A percentile compares a stretch with the other conserved stretches of the same genome.
Evolutionary conservation across 192 early-diverging fungal species (phyloP).

Genomic region (Tieghemiomyces parasiticus): DNA sequence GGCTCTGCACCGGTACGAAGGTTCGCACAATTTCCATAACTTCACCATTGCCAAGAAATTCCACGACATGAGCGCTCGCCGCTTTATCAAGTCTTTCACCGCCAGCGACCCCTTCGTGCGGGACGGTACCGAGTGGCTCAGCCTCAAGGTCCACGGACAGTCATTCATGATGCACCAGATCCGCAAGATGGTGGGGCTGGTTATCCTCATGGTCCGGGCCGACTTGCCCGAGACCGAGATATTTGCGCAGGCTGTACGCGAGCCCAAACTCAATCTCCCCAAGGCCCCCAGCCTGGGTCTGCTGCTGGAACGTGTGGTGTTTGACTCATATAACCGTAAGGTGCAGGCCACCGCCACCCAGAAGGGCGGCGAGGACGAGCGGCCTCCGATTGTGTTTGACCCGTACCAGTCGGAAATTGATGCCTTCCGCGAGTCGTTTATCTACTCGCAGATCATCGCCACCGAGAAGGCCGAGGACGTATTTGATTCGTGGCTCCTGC

Average conservation of each 20-base stretch:
- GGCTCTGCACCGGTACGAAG: conserved; percentile 54
- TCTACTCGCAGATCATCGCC: conserved; percentile 64
- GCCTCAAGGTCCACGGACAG: conserved; percentile 84
- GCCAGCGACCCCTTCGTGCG: conserved; percentile 50
- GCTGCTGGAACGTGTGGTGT: conserved; percentile 67
- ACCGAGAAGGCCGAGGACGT: conserved; percentile 49
- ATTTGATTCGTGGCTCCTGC: conserved; percentile 34
- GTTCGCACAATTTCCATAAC: conserved; percentile 92
- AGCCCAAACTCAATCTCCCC: conserved; percentile 77
- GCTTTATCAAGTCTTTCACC: conserved; percentile 78
- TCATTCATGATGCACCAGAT: conserved; percentile 99
- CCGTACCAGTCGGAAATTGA: conserved; percentile 54
- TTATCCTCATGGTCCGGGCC: conserved; percentile 65
- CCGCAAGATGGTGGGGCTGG: conserved; percentile 95
- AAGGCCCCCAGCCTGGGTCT: conserved; percentile 89
- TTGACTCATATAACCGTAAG: conserved; percentile 48
- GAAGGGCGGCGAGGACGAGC: conserved; percentile 15
- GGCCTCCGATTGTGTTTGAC: conserved; percentile 36
- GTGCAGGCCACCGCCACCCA: conserved; percentile 11
- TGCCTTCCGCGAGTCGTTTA: conserved; percentile 75
- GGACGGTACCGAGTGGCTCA: conserved; percentile 73
- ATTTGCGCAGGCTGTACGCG: conserved; percentile 40
- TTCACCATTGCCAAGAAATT: conserved; percentile 71
- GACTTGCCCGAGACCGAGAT: conserved; percentile 54
- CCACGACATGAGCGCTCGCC: conserved; percentile 58